Base-by-base conservation (phyloP, 179 eudicot species). In the Heliamphora pulchella region DNA sequence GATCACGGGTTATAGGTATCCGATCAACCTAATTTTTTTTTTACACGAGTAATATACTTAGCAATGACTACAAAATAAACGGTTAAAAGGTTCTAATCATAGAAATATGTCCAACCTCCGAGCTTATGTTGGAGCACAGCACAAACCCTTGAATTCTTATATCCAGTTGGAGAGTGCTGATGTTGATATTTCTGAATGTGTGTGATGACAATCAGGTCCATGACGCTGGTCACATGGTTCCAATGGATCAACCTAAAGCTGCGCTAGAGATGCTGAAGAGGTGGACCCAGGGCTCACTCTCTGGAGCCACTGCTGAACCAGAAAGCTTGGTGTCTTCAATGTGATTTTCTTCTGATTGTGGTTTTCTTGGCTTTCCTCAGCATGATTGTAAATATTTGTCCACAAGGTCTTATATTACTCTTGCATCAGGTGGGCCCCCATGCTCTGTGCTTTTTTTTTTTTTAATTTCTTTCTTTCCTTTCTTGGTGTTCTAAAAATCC, bases 221-320 rank as follows among this genome's bases (percentile, higher is more conserved):
- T 55, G 82, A 87, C 79, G 85, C 89, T 54, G 86, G 89, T 39
- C 89, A 87, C 77, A 82, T 84, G 85, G 89, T 87, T 78, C 87
- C 89, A 11, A 87, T 87, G 87, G 89, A 87, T 84, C 89, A 87
- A 51, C 89, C 89, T 17, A 84, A 82, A 41, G 84, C 83, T 51
- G 75, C 89, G 46, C 61, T 87, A 1, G 82, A 83, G 82, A 87
- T 87, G 89, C 77, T 87, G 39, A 78, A 81, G 75, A 84, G 76
- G 78, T 87, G 89, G 89, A 87, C 54, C 8, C 70, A 79, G 64
- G 83, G 87, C 71, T 77, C 83, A 47, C 85, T 85, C 69, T 77
- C 83, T 11, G 74, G 46, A 64, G 20, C 67, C 78, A 80, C 80
- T 44, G 43, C 80, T 55, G 78, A 84, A 48, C 80, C 80, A 17